A percentile compares a stretch with the other conserved stretches of the same genome.
Conservation (phyloP, 129 eudicot genomes). For the Flaveria sonorensis region DNA sequence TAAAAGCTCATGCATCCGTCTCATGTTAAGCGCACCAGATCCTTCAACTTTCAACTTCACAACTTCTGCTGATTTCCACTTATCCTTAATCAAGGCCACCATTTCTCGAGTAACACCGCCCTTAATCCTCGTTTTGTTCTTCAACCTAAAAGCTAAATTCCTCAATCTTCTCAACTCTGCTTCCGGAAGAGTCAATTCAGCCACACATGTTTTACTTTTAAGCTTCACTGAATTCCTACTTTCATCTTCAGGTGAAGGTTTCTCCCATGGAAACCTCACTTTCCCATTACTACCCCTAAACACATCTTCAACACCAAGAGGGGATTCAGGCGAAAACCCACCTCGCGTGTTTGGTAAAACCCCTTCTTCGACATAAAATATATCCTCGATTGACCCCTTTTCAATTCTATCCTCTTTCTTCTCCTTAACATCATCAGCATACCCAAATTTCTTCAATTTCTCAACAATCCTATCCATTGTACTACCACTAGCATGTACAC, state of each 20-base stretch:
- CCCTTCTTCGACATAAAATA: constrained; percentile 86
- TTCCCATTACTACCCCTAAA: constrained; percentile 49
- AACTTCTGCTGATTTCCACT: constrained; percentile 79
- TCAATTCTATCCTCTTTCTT: constrained; percentile 47
- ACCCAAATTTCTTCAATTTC: constrained; percentile 80
- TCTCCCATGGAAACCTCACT: constrained; percentile 92
- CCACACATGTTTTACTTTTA: constrained; percentile 65
- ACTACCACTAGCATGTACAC: constrained; percentile 49
- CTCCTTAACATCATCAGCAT: constrained; percentile 53
- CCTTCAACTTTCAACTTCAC: constrained; percentile 86
- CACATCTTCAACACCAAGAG: constrained; percentile 60
- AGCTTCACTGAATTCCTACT: constrained; percentile 50
- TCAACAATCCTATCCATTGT: constrained; percentile 89
- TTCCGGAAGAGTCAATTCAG: constrained; percentile 82
- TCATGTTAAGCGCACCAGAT: constrained; percentile 93
- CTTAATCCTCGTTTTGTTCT: constrained; percentile 64
- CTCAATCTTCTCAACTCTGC: constrained; percentile 75
- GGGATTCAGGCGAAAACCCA: constrained; percentile 71
- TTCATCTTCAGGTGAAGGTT: constrained; percentile 40
- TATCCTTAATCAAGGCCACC: constrained; percentile 72
- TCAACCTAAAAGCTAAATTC: constrained; percentile 56
- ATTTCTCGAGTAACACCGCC: constrained; percentile 83
- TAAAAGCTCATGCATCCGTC: constrained; percentile 77
- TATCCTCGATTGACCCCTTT: constrained; percentile 90
- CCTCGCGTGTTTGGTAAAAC: constrained; percentile 77